These are phyloP conservation scores for Lantana camara DNA, from an alignment of 257 asterid genomes.

Conservation along the genomic window DNA sequence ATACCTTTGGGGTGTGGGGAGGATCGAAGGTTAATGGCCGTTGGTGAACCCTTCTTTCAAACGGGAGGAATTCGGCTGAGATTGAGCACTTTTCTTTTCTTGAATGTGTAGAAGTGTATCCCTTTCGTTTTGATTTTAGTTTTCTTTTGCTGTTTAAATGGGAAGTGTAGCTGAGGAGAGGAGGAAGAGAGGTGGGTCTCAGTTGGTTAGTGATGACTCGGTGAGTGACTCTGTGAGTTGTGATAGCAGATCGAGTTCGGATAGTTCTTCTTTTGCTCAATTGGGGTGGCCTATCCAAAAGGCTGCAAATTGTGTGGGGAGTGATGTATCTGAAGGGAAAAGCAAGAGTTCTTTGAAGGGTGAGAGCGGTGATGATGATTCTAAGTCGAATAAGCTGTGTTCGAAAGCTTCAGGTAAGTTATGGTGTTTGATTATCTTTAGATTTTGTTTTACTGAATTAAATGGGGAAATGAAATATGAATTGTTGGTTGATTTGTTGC, in stretches of 20 bases:
- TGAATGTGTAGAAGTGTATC: not conserved
- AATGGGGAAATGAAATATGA: not conserved
- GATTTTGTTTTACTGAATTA: not conserved
- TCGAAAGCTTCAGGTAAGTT: constrained; percentile 57
- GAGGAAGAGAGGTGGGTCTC: constrained; percentile 36
- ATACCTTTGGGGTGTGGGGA: constrained; percentile 20
- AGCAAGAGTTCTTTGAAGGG: constrained; percentile 29
- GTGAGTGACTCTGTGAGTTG: constrained; percentile 43
- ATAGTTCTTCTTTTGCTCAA: constrained; percentile 41
- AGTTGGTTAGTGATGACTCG: constrained; percentile 48
- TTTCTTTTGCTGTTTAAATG: constrained; percentile 42
- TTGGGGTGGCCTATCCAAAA: constrained; percentile 77
- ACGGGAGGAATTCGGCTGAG: constrained; percentile 19
- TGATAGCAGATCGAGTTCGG: constrained; percentile 53
- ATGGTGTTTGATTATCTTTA: not conserved
- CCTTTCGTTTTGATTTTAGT: not conserved
- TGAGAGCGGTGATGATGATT: constrained; percentile 24
- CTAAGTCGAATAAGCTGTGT: constrained; percentile 41
- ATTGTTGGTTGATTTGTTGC: not conserved
- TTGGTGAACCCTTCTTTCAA: constrained; percentile 26
- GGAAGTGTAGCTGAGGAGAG: constrained; percentile 41
- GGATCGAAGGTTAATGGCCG: constrained; percentile 29
- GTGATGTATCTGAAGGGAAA: constrained; percentile 39
- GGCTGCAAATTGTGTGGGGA: constrained; percentile 31
- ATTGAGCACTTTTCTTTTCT: constrained; percentile 19